Percentiles rank a stretch among this genome's conserved stretches.
phyloP scores from a whole-genome alignment of 805 yeast genomes.

The Candida glaebosa region DNA sequence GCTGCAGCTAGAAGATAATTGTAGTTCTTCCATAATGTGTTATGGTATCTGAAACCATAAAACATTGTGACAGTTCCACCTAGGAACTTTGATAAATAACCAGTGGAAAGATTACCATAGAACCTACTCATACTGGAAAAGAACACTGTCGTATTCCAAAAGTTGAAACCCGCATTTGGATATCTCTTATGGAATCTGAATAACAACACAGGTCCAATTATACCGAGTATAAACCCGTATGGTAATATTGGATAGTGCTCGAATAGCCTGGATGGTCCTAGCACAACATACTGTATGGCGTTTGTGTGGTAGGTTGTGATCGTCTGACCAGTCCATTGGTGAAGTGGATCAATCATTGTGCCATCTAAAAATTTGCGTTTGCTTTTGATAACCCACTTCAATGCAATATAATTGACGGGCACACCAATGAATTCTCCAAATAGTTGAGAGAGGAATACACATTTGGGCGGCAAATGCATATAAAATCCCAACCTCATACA shows the following conservation, averaged over 20 bases:
- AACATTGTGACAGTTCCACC: conserved; percentile 48
- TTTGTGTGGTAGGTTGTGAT: conserved; percentile 43
- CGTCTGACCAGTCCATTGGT: conserved; percentile 51
- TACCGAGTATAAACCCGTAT: conserved; percentile 42
- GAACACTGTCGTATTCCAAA: conserved; percentile 47
- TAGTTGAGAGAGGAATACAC: conserved; percentile 49
- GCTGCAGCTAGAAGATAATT: conserved; percentile 52
- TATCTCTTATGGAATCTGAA: conserved; percentile 24
- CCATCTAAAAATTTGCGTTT: conserved; percentile 38
- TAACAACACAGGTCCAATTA: conserved; percentile 33
- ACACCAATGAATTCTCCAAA: conserved; percentile 52
- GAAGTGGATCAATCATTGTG: conserved; percentile 37
- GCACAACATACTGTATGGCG: conserved; percentile 48
- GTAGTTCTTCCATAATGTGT: conserved; percentile 38
- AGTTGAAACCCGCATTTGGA: conserved; percentile 27
- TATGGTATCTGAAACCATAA: conserved; percentile 38
- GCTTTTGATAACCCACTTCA: conserved; percentile 43
- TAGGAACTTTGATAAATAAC: conserved; percentile 45
- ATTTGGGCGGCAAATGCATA: conserved; percentile 49
- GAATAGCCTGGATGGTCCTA: conserved; percentile 47
- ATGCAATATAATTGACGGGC: conserved; percentile 48
- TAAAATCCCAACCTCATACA: conserved; percentile 47
- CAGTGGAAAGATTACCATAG: conserved; percentile 50
- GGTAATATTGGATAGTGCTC: conserved; percentile 41
- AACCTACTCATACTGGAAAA: conserved; percentile 46